These are phyloP conservation scores for Tricholomella constricta DNA, from an alignment of 768 basidiomycete genomes.

Conservation along the genomic window DNA sequence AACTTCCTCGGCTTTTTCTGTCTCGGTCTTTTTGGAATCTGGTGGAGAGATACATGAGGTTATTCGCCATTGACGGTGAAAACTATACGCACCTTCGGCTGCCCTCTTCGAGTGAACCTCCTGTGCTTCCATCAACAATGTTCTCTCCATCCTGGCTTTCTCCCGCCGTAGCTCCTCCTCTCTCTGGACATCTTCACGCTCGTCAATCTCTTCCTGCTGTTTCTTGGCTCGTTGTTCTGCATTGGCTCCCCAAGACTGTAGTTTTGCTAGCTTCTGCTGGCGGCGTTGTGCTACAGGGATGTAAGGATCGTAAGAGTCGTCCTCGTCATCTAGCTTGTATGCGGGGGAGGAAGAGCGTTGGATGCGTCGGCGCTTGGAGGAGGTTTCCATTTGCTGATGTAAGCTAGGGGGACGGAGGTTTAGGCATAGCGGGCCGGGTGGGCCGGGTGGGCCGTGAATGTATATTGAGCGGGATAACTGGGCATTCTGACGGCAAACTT, in stretches of 20 bases:
- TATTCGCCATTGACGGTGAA: background rate
- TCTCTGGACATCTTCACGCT: constrained; percentile 71
- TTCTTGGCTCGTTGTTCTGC: constrained; percentile 50
- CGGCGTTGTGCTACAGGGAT: constrained; percentile 85
- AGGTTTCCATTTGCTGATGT: constrained; percentile 33
- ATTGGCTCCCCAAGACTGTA: constrained; percentile 62
- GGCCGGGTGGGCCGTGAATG: background rate
- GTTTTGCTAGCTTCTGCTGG: constrained; percentile 75
- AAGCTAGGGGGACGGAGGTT: background rate
- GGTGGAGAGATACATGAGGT: constrained; percentile 6
- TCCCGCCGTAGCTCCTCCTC: constrained; percentile 80
- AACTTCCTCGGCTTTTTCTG: constrained; percentile 83
- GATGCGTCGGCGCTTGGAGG: constrained; percentile 51
- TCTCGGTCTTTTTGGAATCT: constrained; percentile 87
- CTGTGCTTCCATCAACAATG: constrained; percentile 89
- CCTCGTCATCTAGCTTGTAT: constrained; percentile 65
- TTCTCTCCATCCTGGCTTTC: constrained; percentile 79
- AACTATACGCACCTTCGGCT: constrained; percentile 60
- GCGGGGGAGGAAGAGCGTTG: constrained; percentile 60
- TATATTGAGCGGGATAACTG: background rate
- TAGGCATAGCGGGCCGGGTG: background rate
- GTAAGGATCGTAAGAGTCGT: constrained; percentile 79
- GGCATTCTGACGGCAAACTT: background rate
- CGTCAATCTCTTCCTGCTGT: constrained; percentile 64
- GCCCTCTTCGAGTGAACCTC: constrained; percentile 89